These are phyloP conservation scores for Buddleja alternifolia DNA, from an alignment of 257 asterid species.

Conservation along the genomic window DNA sequence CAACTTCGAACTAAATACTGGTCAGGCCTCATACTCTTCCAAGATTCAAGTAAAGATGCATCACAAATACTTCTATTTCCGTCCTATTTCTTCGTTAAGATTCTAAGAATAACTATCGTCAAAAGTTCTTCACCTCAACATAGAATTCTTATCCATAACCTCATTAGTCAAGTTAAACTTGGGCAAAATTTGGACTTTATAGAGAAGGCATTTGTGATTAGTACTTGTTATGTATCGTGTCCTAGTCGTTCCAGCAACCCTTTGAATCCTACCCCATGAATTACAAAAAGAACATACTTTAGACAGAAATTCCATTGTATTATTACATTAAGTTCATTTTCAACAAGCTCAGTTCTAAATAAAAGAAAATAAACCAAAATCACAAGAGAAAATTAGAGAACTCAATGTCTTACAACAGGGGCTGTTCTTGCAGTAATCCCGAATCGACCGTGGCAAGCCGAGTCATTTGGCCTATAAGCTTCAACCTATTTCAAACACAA, in stretches of 20 bases:
- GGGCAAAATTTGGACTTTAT: no score
- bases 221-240: no score
- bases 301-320: no score
- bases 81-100: no score
- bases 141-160: no score
- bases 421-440: slow-evolving; percentile 96
- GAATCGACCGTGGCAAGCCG: slow-evolving; percentile 93
- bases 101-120: no score
- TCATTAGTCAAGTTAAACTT: no score
- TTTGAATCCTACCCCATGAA: neutral
- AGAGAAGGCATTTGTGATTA: no score
- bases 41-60: neutral
- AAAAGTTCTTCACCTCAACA: no score
- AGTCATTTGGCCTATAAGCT: slow-evolving; percentile 93
- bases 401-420: slow-evolving; percentile 63
- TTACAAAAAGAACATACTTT: neutral
- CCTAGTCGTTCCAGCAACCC: neutral
- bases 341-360: no score
- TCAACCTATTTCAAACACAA: slow-evolving; percentile 66
- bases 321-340: no score
- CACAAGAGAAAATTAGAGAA: slow-evolving; percentile 2
- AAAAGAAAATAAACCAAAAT: neutral
- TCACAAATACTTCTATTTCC: no score
- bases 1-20: neutral
- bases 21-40: neutral